Evolutionary conservation across 352 stramenopile species (phyloP).

Genomic region (Phytophthora colocasiae): DNA sequence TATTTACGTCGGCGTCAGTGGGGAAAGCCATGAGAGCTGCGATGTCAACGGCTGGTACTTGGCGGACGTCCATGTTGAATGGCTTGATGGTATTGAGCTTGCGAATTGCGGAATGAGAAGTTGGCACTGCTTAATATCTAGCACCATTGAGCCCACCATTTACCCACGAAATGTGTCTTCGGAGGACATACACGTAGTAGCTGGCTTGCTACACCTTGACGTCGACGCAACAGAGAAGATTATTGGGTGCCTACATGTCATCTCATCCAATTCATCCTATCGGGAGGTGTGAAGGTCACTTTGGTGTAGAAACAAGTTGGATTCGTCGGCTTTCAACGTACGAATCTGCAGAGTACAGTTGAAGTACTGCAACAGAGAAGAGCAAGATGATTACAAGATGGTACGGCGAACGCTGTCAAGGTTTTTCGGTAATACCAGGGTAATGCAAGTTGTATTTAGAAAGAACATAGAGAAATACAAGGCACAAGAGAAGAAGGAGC

Average conservation of each 20-base stretch:
- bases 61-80: slow-evolving; percentile 21
- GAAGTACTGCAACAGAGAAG: neutral
- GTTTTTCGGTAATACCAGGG: slow-evolving; percentile 14
- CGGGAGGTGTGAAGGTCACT: neutral
- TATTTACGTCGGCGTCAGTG: slow-evolving; percentile 39
- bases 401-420: no score
- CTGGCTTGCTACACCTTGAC: slow-evolving; percentile 1
- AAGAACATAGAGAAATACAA: slow-evolving; percentile 37
- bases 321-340: neutral
- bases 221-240: neutral
- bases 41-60: slow-evolving; percentile 63
- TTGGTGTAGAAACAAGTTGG: neutral
- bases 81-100: neutral
- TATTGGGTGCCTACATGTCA: neutral
- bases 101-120: slow-evolving; percentile 3
- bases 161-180: neutral
- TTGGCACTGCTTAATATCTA: neutral
- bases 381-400: no score
- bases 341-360: slow-evolving; percentile 1
- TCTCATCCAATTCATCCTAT: neutral
- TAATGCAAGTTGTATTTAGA: slow-evolving; percentile 43
- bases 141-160: no score
- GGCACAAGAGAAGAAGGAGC: slow-evolving; percentile 27
- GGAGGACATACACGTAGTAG: neutral
- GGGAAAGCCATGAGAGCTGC: slow-evolving; percentile 44